Conservation (phyloP, 2,329 filamentous ascomycete species). For the Colletotrichum plurivorum region DNA sequence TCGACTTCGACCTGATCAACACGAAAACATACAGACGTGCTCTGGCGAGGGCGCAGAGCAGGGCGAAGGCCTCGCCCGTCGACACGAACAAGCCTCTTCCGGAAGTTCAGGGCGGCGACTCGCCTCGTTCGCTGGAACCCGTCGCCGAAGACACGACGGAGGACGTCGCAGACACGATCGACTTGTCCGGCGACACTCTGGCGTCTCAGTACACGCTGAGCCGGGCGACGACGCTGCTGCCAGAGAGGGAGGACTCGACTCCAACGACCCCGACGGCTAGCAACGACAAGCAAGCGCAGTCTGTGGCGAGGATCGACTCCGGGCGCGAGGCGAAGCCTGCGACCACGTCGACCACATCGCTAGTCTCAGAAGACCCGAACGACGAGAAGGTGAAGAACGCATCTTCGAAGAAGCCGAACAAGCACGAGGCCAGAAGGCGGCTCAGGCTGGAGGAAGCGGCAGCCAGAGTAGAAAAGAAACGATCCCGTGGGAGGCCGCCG, state of each 20-base stretch:
- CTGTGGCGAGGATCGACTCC: neutral
- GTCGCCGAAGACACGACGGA: neutral
- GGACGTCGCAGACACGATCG: conserved; percentile 2
- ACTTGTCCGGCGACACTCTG: neutral
- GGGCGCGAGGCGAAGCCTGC: too few relatives aligned
- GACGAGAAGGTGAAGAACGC: neutral
- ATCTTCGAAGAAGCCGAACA: neutral
- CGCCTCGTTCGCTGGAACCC: neutral
- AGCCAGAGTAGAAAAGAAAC: conserved; percentile 12
- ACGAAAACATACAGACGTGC: conserved; percentile 31
- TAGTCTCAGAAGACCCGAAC: too few relatives aligned
- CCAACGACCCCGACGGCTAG: neutral
- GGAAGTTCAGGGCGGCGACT: neutral
- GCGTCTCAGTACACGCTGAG: neutral
- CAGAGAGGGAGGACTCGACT: neutral
- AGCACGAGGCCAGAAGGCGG: neutral
- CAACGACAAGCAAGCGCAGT: neutral
- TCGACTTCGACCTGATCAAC: conserved; percentile 36
- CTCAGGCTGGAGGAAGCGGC: neutral
- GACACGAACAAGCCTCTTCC: conserved; percentile 5
- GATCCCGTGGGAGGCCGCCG: neutral
- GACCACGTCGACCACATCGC: too few relatives aligned
- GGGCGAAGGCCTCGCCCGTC: neutral
- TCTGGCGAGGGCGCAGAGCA: conserved; percentile 5
- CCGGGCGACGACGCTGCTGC: conserved; percentile 23